Base-by-base conservation (phyloP, 495 filamentous ascomycete species). In the Pseudevernia furfuracea region DNA sequence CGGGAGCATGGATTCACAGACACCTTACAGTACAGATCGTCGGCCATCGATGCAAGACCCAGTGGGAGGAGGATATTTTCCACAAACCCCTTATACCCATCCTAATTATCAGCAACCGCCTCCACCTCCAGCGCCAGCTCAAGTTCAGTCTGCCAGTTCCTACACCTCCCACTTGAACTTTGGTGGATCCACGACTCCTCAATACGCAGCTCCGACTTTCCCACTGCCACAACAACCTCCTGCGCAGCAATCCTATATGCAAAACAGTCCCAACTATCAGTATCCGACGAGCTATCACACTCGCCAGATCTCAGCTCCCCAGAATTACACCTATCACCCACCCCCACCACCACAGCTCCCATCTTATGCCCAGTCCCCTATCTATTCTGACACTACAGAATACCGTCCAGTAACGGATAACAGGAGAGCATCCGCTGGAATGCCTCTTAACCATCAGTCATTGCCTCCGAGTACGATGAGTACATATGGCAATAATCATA, bases 1-100 rank as follows among this genome's bases (percentile, higher is more conserved):
- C 70, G 84, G 85, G 46, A 87, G 85, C 65, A 74, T 81, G 30
- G 64, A 68, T 12, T 38, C 64, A 14, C 41, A 63, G 23, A 34
- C 63, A 41, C 60, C 41, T 28, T 68, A 66, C 57, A 59, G 63
- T 60, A 63, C 60, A 48, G 59, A 44, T 43, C 68, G 68, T 38
- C 70, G 70, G 25, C 61, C 58, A 37, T 71, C 70, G 12, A 43
- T 60, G 38, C 70, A 68, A 48, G 70, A 71, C 36, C 53, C 17
- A 48, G 56, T n/a, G 21, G 61, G 30, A 58, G 53, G 64, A 15
- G 28, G 59, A 19, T 65, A 69, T n/a, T 65, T 64, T 62, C 52
- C 49, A 60, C 58, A 55, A 53, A 15, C 59, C 30, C 52, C 52
- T 34, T 55, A 55, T n/a, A 55, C 52, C 6, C 28, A 55, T 32